These are phyloP conservation scores for Pisolithus orientalis DNA, from an alignment of 768 basidiomycete species.

Conservation along the genomic window DNA sequence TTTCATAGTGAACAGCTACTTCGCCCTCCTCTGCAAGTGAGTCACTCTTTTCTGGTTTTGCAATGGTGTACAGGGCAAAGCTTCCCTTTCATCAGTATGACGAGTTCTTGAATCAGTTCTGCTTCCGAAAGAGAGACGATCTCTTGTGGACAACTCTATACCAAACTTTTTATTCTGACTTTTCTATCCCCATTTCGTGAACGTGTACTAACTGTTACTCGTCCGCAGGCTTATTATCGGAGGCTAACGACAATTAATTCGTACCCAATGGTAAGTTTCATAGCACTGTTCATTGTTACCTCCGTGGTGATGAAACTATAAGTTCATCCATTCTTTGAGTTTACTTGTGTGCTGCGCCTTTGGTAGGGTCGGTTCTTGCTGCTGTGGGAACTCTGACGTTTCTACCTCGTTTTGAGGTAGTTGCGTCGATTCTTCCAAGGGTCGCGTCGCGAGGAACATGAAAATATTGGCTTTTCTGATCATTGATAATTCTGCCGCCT, in stretches of 20 bases:
- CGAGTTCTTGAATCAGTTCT: constrained; percentile 65
- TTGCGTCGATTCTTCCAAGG: constrained; percentile 30
- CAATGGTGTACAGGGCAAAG: neutral
- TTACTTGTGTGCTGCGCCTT: constrained; percentile 30
- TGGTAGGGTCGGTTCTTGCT: constrained; percentile 30
- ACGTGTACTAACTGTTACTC: constrained; percentile 1
- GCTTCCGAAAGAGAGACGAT: constrained; percentile 73
- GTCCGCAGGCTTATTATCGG: too few species aligned
- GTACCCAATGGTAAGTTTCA: neutral
- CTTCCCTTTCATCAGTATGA: constrained; percentile 26
- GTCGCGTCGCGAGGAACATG: constrained; percentile 37
- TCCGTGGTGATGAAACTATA: constrained; percentile 51
- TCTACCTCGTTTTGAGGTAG: constrained; percentile 45
- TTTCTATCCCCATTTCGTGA: neutral
- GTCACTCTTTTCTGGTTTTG: constrained; percentile 1
- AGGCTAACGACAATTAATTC: too few species aligned
- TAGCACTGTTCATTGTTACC: neutral
- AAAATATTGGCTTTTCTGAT: constrained; percentile 68
- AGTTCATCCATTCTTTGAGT: constrained; percentile 87
- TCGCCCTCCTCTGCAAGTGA: constrained; percentile 4
- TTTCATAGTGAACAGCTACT: too few species aligned
- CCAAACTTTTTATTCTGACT: constrained; percentile 45
- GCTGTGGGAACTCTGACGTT: constrained; percentile 26
- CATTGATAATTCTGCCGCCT: neutral
- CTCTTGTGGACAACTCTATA: constrained; percentile 66